These are phyloP conservation scores for Neckera pumila DNA, from an alignment of 225 moss, liverwort and hornwort genomes.

Conservation along the genomic window DNA sequence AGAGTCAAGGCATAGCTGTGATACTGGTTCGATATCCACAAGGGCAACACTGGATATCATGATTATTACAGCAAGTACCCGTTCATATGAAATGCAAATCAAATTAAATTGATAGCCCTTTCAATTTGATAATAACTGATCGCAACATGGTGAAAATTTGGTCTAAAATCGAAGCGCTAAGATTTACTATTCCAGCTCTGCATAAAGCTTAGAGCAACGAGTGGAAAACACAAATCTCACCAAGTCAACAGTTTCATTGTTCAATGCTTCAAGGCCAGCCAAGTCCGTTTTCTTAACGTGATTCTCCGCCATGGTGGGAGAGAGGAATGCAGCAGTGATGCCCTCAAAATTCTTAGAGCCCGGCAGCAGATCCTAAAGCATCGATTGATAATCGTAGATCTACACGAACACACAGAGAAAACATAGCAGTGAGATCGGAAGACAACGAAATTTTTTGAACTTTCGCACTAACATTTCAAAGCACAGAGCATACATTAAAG, in stretches of 20 bases:
- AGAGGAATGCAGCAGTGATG: background rate
- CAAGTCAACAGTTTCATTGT: constrained; percentile 39
- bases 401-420: background rate
- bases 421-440: background rate
- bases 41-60: background rate
- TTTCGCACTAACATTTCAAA: background rate
- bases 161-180: background rate
- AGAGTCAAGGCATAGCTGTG: background rate
- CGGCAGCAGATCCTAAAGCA: background rate
- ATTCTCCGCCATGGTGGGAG: constrained; percentile 21
- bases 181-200: background rate
- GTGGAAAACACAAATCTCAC: background rate
- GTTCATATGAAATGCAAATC: background rate
- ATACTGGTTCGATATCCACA: background rate
- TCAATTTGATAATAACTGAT: background rate
- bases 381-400: background rate
- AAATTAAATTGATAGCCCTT: background rate
- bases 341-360: background rate
- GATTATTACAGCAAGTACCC: background rate
- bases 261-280: constrained; percentile 26
- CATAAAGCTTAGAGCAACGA: background rate
- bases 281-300: constrained; percentile 7
- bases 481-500: background rate
- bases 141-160: background rate
- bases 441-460: background rate